Evolutionary conservation across 1,284 basidiomycete genomes (phyloP), one percentile per base, ranked within the genome.

Genomic region (Microbotryomycetes sp.): DNA sequence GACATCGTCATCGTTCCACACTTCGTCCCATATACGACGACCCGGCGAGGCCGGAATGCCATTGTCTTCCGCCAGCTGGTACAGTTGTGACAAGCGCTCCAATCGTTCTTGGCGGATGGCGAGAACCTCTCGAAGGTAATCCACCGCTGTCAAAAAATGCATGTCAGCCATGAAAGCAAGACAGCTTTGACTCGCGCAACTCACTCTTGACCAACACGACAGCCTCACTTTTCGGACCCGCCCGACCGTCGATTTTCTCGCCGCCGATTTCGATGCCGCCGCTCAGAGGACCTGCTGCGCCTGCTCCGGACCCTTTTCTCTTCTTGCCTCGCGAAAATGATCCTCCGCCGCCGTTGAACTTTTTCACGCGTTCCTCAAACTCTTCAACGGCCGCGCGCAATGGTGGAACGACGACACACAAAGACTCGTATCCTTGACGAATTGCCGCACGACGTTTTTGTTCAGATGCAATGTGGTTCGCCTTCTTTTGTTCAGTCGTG

Each of bases 401-500:
- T 5, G 86, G 79, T n/a, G 89, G 89, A 0, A 91, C 84, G 35
- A 83, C 82, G 23, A 85, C 85, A 72, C 88, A 89, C 0, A 92
- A 78, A 71, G 88, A 83, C 15, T 89, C 86, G 76, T 92, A 92
- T 11, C 89, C 90, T 65, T 90, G 86, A 35, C 89, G 83, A 68
- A 92, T 92, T 52, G 89, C 88, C 64, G 91, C 90, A 2, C 89
- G 82, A 2, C 89, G 84, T 74, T 90, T 91, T 76, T 92, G 90
- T 76, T 92, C 89, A 13, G 87, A 89, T 79, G 90, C 85, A 78
- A 92, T 92, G 77, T 92, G 89, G 74, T 92, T 92, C n/a, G 90
- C 83, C 28, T 90, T 83, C 75, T 92, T 92, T 74, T 92, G 89
- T 0, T 88, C 88, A 9, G 84, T 85, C 9, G 88, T 87, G 24